Evolutionary conservation across 2,329 filamentous ascomycete species (phyloP).

Genomic region (Teratosphaeria viscida): DNA sequence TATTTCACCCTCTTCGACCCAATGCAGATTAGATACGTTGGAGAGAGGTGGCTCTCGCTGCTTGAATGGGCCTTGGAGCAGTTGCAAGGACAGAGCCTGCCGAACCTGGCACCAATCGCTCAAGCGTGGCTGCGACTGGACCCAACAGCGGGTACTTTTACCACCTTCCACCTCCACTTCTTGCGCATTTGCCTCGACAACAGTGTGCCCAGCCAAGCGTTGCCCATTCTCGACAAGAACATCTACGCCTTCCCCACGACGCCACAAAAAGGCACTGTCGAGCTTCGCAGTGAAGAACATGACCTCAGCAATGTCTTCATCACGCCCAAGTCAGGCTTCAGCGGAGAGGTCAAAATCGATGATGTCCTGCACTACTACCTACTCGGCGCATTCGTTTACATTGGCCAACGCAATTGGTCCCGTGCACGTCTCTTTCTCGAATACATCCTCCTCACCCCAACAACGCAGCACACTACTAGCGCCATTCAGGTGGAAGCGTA

Average conservation of each 20-base stretch:
- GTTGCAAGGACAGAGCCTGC: constrained; percentile 4
- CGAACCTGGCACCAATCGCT: constrained; percentile 28
- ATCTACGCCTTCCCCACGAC: constrained; percentile 54
- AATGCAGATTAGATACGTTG: constrained; percentile 45
- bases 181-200: constrained; percentile 47
- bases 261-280: constrained; percentile 25
- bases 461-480: constrained; percentile 54
- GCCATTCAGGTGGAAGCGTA: constrained; percentile 74
- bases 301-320: constrained; percentile 47
- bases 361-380: constrained; percentile 48
- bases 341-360: constrained; percentile 38
- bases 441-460: constrained; percentile 53
- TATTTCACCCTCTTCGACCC: constrained; percentile 43
- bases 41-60: constrained; percentile 36
- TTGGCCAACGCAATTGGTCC: constrained; percentile 32
- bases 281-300: constrained; percentile 30
- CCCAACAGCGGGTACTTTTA: constrained; percentile 55
- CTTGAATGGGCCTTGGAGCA: constrained; percentile 26
- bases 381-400: constrained; percentile 38
- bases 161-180: constrained; percentile 50
- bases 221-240: constrained; percentile 53
- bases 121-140: constrained; percentile 56
- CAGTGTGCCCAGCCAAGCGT: constrained; percentile 43
- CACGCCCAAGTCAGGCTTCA: constrained; percentile 47
- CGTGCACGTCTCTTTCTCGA: constrained; percentile 39